These are phyloP conservation scores for Aspergillus fijiensis DNA, from an alignment of 2,329 filamentous ascomycete species.

Conservation along the genomic window DNA sequence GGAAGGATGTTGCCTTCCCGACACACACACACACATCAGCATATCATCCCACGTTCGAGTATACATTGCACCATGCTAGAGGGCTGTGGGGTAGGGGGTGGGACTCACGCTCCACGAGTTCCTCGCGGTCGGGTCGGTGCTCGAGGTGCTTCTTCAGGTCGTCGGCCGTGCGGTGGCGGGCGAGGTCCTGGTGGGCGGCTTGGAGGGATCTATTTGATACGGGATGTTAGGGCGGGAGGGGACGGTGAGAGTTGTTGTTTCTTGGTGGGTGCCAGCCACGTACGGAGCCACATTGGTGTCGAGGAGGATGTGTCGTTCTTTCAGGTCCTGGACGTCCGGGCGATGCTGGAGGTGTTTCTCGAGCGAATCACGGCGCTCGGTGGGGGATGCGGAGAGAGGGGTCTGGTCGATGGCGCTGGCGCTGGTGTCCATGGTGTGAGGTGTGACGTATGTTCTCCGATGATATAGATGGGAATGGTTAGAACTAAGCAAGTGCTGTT, in stretches of 20 bases:
- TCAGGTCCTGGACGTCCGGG: conserved; percentile 64
- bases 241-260: too few species aligned
- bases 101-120: conserved; percentile 73
- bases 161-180: conserved; percentile 63
- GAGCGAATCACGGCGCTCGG: conserved; percentile 63
- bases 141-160: conserved; percentile 64
- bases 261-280: conserved; percentile 21
- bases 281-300: conserved; percentile 68
- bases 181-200: conserved; percentile 61
- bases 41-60: too few species aligned
- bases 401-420: conserved; percentile 53
- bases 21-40: too few species aligned
- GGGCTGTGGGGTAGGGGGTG: too few species aligned
- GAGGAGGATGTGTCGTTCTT: conserved; percentile 66
- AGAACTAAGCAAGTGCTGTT: too few species aligned
- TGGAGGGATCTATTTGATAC: conserved; percentile 57
- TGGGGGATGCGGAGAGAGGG: conserved; percentile 54
- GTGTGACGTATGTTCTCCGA: conserved; percentile 11
- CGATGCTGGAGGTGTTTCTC: conserved; percentile 72
- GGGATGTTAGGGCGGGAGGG: neutral
- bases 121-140: conserved; percentile 66
- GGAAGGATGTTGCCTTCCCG: conserved; percentile 54
- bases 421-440: conserved; percentile 13
- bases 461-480: too few species aligned
- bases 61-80: conserved; percentile 1